Evolutionary conservation across 164 flowering plant genomes (phyloP).

Genomic region (Macadamia tetraphylla): DNA sequence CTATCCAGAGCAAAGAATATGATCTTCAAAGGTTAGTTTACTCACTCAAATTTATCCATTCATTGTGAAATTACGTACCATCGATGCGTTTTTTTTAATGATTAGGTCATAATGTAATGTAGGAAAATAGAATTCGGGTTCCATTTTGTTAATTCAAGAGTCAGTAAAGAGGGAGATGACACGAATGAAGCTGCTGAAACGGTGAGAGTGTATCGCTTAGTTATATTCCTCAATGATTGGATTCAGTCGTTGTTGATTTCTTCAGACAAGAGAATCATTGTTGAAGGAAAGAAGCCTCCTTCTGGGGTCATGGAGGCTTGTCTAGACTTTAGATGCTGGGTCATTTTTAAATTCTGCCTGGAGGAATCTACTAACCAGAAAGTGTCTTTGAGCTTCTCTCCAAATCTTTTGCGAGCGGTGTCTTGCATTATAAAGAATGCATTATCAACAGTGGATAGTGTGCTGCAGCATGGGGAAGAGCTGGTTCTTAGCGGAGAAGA

Average conservation of each 20-base stretch:
- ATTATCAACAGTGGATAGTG: conserved; percentile 15
- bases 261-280: conserved; percentile 28
- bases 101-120: conserved; percentile 19
- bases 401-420: conserved; percentile 47
- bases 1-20: conserved; percentile 37
- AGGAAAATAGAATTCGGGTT: conserved; percentile 73
- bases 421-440: conserved; percentile 36
- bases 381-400: conserved; percentile 37
- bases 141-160: conserved; percentile 36
- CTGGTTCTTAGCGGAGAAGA: conserved; percentile 18
- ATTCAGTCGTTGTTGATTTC: conserved; percentile 60
- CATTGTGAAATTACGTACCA: not conserved
- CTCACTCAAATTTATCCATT: not conserved
- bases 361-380: conserved; percentile 33
- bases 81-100: not conserved
- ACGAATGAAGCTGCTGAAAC: conserved; percentile 26
- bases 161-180: conserved; percentile 13
- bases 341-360: conserved; percentile 65
- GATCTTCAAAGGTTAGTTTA: conserved; percentile 39
- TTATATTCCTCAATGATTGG: conserved; percentile 66
- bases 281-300: conserved; percentile 15
- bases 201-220: conserved; percentile 44
- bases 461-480: conserved; percentile 10
- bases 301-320: conserved; percentile 28
- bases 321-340: conserved; percentile 76